These are phyloP conservation scores for Eucalyptus viminalis DNA, from an alignment of 345 rosid genomes.

Conservation along the genomic window DNA sequence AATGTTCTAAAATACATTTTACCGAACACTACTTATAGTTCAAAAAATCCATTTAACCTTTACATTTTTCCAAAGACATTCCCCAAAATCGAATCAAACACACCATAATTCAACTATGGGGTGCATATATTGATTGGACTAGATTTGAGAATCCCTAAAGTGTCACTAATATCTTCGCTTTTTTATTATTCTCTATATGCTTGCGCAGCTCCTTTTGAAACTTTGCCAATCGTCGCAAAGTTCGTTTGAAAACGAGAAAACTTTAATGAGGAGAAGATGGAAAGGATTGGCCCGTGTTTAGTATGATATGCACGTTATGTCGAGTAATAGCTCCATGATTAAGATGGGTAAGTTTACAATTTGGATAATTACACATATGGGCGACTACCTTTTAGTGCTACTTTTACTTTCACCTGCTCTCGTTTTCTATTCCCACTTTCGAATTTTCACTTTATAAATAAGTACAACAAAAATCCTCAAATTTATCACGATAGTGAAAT, in stretches of 20 bases:
- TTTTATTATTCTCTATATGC: background rate
- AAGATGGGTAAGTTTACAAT: background rate
- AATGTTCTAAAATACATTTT: no score
- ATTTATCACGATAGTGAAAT: rapidly evolving
- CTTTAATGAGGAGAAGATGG: background rate
- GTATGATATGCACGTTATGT: background rate
- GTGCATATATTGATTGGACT: background rate
- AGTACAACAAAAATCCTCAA: rapidly evolving
- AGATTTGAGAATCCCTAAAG: background rate
- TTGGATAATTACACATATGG: background rate
- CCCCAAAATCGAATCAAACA: no score
- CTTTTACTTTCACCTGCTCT: background rate
- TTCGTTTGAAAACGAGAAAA: background rate
- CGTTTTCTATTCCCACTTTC: background rate
- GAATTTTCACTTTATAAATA: background rate
- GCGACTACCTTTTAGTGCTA: background rate
- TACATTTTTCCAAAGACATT: no score
- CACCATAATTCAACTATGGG: background rate
- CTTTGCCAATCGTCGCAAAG: background rate
- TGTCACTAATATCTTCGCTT: background rate
- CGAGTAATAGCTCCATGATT: background rate
- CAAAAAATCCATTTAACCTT: rapidly evolving
- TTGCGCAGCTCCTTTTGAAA: background rate
- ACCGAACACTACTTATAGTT: no score
- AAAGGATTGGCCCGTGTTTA: background rate